These are phyloP conservation scores for Chytridiales sp. DNA, from an alignment of 371 early-diverging fungal species.

Conservation along the genomic window DNA sequence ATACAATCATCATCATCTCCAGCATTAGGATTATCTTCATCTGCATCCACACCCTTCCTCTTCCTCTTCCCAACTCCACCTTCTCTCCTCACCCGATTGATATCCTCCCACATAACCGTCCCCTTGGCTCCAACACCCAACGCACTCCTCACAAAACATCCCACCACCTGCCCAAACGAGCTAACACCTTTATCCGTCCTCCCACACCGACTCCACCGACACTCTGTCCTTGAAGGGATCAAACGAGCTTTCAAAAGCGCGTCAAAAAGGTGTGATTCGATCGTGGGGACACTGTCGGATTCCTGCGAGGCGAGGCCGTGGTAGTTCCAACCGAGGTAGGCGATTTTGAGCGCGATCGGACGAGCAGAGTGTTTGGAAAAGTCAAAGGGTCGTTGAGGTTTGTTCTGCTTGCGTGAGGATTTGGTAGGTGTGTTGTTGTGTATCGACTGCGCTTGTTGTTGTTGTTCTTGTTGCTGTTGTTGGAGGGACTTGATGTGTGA, in stretches of 20 bases:
- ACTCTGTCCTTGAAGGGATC: constrained; percentile 48
- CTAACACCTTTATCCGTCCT: constrained; percentile 94
- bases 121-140: constrained; percentile 43
- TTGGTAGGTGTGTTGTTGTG: background rate
- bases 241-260: constrained; percentile 74
- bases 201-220: constrained; percentile 76
- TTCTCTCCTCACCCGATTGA: constrained; percentile 1
- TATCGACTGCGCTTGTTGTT: background rate
- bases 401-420: background rate
- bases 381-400: constrained; percentile 60
- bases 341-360: constrained; percentile 81
- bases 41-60: background rate
- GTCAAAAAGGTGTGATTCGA: constrained; percentile 80
- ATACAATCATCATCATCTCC: background rate
- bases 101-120: constrained; percentile 38
- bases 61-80: constrained; percentile 1
- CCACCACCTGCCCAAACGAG: constrained; percentile 88
- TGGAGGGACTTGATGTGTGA: constrained; percentile 10
- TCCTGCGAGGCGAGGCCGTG: constrained; percentile 75
- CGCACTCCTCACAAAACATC: constrained; percentile 72
- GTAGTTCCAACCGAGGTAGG: constrained; percentile 92
- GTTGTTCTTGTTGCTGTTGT: background rate
- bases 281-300: constrained; percentile 59
- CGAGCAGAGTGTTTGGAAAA: constrained; percentile 74
- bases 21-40: constrained; percentile 4